Evolutionary conservation across 2,329 filamentous ascomycete genomes (phyloP), one percentile per base, ranked within the genome.

Genomic region (Fusarium torulosum): DNA sequence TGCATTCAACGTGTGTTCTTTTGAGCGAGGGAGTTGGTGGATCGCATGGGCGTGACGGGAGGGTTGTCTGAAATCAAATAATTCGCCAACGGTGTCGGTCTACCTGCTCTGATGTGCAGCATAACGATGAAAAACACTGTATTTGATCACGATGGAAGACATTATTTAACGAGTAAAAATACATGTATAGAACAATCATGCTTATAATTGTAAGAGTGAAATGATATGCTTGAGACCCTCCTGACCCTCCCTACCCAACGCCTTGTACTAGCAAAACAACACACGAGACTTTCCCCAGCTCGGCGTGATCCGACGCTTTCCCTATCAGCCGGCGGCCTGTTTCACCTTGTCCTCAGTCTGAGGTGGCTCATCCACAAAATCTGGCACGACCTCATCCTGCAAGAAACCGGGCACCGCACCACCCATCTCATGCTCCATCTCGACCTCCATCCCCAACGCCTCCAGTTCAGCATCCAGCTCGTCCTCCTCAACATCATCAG

Each of bases 381-480:
- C 90, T 20, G 93, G 93, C 57, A 88, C 85, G 17, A 93, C 88
- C 79, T 97, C 94, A 73, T 98, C 96, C 76, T 93, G 88, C 84
- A 99, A 84, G 79, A 97, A 99, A 50, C 90, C 90, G 0, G 96
- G 96, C 71, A 96, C 84, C 46, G 87, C 88, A 13, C 82, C 82
- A 38, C 79, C 87, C 69, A 91, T 82, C 56, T 88, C 84, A 50
- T 87, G 86, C 76, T 97, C 94, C 72, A 96, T 85, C 81, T 97
- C 92, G n/a, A 93, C 91, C 81, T 99, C 96, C 74, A 97, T 91
- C 1, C 95, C 95, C 35, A 99, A 80, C 8, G 96, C 94, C 83
- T 99, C 96, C 51, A 99, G 81, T 84, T 99, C 96, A 6, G 96
- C 96, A 82, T 99, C 96, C 63, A 99, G 81, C 82, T 99, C 96